Evolutionary conservation across 2,329 filamentous ascomycete species (phyloP), one percentile per base, ranked within the genome.

Genomic region (Aspergillus tamarii): DNA sequence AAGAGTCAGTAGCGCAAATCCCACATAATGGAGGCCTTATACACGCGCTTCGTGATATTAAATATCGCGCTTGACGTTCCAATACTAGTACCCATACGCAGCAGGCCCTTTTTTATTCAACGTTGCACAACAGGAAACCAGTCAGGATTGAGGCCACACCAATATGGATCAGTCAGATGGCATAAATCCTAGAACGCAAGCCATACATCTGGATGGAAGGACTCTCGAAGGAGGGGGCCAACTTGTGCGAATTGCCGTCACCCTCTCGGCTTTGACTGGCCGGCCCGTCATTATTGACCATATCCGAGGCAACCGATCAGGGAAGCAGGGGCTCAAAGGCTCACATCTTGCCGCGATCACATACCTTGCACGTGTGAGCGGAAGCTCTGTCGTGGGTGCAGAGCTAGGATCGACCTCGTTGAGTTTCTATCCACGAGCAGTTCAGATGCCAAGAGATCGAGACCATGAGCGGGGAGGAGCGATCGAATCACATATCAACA

Each of bases 141-240:
- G 19, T 28, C 9, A 39, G 12, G 0, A 11, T 28, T 21, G 52
- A 39, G 34, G 32, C 19, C 7, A 39, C 32, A 54, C 11, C 12
- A 39, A 10, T 21, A 54, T 54, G 32, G 21, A 16, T 19, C 32
- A 55, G 30, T 36, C n/a, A 7, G 36, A 57, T 28, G 26, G 8
- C 12, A 41, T 10, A 8, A 16, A 43, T 28, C 30, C 28, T 10
- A 41, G 23, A 9, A 16, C 19, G 21, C 43, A 16, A 21, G 54
- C 63, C n/a, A 39, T 84, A 30, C 71, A 77, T 57, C 74, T 88
- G 12, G 82, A 87, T 70, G 86, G 87, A 55, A 82, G 81, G 21
- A 87, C 82, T 3, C 82, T 88, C 23, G 87, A 89, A 81, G 87
- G 87, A 45, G 87, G 87, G 30, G 87, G 87, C 16, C 87, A 89